Conservation (phyloP, 2,329 filamentous ascomycete species). For the Exophiala mesophila region DNA sequence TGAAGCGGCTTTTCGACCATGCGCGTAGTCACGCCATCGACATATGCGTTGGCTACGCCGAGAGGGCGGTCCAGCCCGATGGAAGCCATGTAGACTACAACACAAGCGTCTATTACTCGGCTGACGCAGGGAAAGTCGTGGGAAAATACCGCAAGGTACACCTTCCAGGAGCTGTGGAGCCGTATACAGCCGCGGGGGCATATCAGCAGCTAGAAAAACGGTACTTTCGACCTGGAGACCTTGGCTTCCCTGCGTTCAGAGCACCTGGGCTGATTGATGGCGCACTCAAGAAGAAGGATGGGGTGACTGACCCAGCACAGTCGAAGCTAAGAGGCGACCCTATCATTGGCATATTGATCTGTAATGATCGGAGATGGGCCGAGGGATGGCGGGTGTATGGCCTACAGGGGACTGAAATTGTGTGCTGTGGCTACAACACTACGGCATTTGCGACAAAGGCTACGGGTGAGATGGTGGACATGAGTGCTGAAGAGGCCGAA, state of each 20-base stretch:
- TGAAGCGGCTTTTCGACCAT: slow-evolving; percentile 45
- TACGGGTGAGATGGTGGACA: slow-evolving; percentile 35
- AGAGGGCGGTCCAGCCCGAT: slow-evolving; percentile 35
- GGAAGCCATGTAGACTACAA: too few species aligned
- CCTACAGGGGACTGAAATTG: slow-evolving; percentile 46
- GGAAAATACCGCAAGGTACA: slow-evolving; percentile 54
- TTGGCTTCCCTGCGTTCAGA: slow-evolving; percentile 51
- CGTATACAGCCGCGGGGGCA: slow-evolving; percentile 43
- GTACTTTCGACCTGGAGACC: slow-evolving; percentile 49
- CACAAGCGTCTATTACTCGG: slow-evolving; percentile 48
- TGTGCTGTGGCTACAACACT: slow-evolving; percentile 49
- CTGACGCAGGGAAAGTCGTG: slow-evolving; percentile 37
- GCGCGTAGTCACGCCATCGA: slow-evolving; percentile 45
- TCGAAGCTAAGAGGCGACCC: slow-evolving; percentile 41
- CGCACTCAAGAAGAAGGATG: slow-evolving; percentile 16
- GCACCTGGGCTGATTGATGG: slow-evolving; percentile 42
- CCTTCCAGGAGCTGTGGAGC: slow-evolving; percentile 48
- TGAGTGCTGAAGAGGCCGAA: slow-evolving; percentile 41
- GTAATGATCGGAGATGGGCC: slow-evolving; percentile 51
- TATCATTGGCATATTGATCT: slow-evolving; percentile 52
- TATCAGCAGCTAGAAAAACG: slow-evolving; percentile 53
- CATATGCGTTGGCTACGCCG: slow-evolving; percentile 50
- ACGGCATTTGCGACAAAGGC: slow-evolving; percentile 37
- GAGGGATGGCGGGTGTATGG: slow-evolving; percentile 52
- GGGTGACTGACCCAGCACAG: background rate